A percentile compares a stretch with the other conserved stretches of the same genome.
These are phyloP conservation scores for Penicillium waksmanii DNA, from an alignment of 495 filamentous ascomycete genomes.

Conservation along the genomic window DNA sequence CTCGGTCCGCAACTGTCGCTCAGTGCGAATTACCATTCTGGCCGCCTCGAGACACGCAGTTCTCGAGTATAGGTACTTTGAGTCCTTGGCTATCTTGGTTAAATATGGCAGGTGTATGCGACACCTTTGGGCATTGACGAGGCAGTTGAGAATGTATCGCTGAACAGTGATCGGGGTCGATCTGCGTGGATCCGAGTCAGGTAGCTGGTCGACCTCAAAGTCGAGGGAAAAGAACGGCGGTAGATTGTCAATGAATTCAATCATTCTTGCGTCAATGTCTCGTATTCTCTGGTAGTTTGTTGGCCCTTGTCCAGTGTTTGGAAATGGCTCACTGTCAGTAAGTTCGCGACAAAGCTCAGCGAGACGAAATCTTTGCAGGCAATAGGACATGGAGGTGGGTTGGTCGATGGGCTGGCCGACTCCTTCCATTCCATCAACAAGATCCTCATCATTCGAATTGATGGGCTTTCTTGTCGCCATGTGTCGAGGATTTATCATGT, in stretches of 20 bases:
- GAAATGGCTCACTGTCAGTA: constrained; percentile 41
- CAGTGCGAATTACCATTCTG: constrained; percentile 33
- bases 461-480: constrained; percentile 49
- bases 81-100: constrained; percentile 27
- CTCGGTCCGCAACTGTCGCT: constrained; percentile 27
- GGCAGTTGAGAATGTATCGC: constrained; percentile 37
- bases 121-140: constrained; percentile 42
- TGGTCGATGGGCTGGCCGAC: constrained; percentile 36
- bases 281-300: constrained; percentile 27
- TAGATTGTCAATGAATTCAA: constrained; percentile 28
- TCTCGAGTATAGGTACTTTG: constrained; percentile 35
- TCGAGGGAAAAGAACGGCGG: constrained; percentile 28
- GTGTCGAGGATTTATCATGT: constrained; percentile 44
- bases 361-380: constrained; percentile 48
- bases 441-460: constrained; percentile 51
- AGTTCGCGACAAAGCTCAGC: constrained; percentile 48
- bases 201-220: neutral
- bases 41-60: constrained; percentile 42
- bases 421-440: constrained; percentile 34
- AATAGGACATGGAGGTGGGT: constrained; percentile 51
- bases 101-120: constrained; percentile 46
- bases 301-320: constrained; percentile 5
- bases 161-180: constrained; percentile 34
- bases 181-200: constrained; percentile 9
- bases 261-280: constrained; percentile 37